Percentiles rank a stretch among this genome's conserved stretches.
Evolutionary conservation across 169 alveolate genomes (phyloP).

Genomic region (Eimeria necatrix): DNA sequence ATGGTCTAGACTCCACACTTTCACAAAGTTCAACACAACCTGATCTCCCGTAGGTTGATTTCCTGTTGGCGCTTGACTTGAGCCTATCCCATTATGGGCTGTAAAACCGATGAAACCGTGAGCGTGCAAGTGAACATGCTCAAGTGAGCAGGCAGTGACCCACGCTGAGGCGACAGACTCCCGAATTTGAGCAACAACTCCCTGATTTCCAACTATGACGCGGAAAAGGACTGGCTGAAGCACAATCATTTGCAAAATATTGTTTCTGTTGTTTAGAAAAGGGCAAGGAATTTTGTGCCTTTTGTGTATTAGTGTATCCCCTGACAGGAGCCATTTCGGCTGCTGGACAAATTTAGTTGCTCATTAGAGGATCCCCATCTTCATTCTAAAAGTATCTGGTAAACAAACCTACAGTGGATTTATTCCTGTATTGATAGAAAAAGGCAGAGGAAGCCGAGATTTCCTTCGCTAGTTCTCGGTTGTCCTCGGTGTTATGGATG

Average conservation of each 20-base stretch:
- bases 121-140: conserved; percentile 78
- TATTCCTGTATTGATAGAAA: conserved; percentile 68
- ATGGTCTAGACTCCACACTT: conserved; percentile 83
- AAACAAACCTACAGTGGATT: conserved; percentile 17
- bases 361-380: no score
- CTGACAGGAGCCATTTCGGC: no score
- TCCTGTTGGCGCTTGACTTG: conserved; percentile 44
- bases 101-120: conserved; percentile 85
- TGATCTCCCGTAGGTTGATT: conserved; percentile 68
- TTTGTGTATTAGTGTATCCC: no score
- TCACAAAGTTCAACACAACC: conserved; percentile 70
- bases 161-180: conserved; percentile 82
- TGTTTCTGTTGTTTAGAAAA: no score
- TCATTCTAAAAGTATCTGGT: not conserved
- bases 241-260: not conserved
- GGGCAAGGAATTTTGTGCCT: no score
- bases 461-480: conserved; percentile 60
- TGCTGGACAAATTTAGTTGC: no score
- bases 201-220: conserved; percentile 84
- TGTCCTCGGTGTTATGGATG: conserved; percentile 72
- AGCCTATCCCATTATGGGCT: conserved; percentile 79
- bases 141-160: conserved; percentile 83
- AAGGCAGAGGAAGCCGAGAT: conserved; percentile 67
- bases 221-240: conserved; percentile 81
- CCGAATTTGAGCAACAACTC: conserved; percentile 83